A percentile compares a stretch with the other conserved stretches of the same genome.
Evolutionary conservation across 305 asterid genomes (phyloP).

Genomic region (Vinca major): DNA sequence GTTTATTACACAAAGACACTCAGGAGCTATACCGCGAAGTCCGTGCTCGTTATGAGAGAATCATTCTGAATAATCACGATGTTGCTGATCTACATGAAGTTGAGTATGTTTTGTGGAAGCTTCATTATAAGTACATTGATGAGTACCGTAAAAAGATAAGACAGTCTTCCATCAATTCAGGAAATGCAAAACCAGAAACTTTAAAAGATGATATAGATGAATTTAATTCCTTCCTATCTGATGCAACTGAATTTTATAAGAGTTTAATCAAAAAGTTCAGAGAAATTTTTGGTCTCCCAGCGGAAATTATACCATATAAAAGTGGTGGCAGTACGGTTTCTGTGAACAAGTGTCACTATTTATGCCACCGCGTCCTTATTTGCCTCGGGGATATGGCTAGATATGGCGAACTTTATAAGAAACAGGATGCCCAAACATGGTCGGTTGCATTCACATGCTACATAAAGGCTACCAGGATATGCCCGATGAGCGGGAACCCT

Average conservation of each 20-base stretch:
- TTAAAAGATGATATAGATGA: conserved; percentile 33
- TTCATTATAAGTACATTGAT: conserved; percentile 70
- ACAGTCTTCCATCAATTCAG: conserved; percentile 19
- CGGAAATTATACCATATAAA: conserved; percentile 28
- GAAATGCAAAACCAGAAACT: conserved; percentile 22
- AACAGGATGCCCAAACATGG: conserved; percentile 48
- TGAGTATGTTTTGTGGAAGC: conserved; percentile 74
- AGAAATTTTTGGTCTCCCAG: conserved; percentile 40
- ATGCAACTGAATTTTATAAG: conserved; percentile 56
- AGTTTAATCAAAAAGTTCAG: conserved; percentile 39
- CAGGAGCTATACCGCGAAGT: conserved; percentile 47
- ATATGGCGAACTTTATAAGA: conserved; percentile 53
- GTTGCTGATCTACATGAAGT: conserved; percentile 53
- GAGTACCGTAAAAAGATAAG: conserved; percentile 61
- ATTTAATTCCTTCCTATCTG: conserved; percentile 59
- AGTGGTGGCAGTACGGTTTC: conserved; percentile 19
- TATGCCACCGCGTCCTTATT: conserved; percentile 74
- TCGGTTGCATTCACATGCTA: conserved; percentile 56
- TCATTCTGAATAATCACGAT: conserved; percentile 37
- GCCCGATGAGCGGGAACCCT: conserved; percentile 84
- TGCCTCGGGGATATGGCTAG: conserved; percentile 86
- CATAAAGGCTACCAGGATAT: conserved; percentile 57
- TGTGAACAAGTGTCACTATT: conserved; percentile 35
- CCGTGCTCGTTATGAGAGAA: conserved; percentile 46
- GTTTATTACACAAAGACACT: conserved; percentile 41